Percentiles rank a stretch among this genome's conserved stretches.
Conservation (phyloP, 768 basidiomycete species). For the Suillus subluteus region DNA sequence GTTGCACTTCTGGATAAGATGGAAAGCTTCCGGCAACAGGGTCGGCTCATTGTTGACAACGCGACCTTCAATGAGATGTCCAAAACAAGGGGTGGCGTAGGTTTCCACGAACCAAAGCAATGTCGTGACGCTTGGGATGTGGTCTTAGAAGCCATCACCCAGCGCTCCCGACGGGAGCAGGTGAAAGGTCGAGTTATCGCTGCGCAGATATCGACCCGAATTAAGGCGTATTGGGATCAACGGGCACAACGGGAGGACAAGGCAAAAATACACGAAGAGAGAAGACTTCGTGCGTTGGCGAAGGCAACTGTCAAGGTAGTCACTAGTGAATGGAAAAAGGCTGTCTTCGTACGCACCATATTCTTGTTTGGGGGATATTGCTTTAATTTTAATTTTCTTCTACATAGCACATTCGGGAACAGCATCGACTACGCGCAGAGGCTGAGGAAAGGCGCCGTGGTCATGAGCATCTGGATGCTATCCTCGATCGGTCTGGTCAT, state of each 20-base stretch:
- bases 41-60: slow-evolving; percentile 46
- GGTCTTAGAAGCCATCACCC: slow-evolving; percentile 51
- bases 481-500: slow-evolving; percentile 86
- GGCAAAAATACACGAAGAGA: slow-evolving; percentile 63
- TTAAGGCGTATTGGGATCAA: slow-evolving; percentile 78
- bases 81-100: slow-evolving; percentile 1
- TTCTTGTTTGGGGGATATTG: not conserved
- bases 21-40: slow-evolving; percentile 47
- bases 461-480: slow-evolving; percentile 86
- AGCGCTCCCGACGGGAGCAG: slow-evolving; percentile 23
- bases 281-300: slow-evolving; percentile 63
- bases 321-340: slow-evolving; percentile 84
- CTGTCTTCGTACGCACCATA: slow-evolving; percentile 66
- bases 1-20: slow-evolving; percentile 48
- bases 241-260: slow-evolving; percentile 65
- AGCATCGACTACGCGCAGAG: slow-evolving; percentile 62
- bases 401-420: slow-evolving; percentile 71
- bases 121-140: slow-evolving; percentile 59
- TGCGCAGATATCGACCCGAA: slow-evolving; percentile 60
- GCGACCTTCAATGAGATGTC: slow-evolving; percentile 25
- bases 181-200: slow-evolving; percentile 47
- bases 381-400: slow-evolving; percentile 3
- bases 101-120: slow-evolving; percentile 28
- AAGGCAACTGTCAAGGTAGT: slow-evolving; percentile 75
- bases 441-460: slow-evolving; percentile 81